Evolutionary conservation across 2,329 filamentous ascomycete genomes (phyloP), one percentile per base, ranked within the genome.

Genomic region (Sporothrix sp.): DNA sequence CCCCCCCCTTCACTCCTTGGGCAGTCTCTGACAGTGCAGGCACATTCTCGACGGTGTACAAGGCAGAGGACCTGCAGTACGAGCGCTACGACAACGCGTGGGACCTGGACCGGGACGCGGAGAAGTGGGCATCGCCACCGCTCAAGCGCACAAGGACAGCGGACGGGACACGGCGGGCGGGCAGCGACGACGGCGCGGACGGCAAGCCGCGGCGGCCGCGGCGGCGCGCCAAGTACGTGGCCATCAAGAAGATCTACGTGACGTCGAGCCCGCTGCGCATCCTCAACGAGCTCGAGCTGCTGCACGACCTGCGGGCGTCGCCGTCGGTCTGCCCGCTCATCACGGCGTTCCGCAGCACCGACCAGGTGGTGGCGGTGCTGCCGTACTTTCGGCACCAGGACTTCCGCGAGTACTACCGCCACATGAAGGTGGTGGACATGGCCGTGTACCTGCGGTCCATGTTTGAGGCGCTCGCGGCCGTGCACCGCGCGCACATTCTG

Each of bases 201-300:
- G 27, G 30, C 37, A 11, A 27, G 27, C 21, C 27, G n/a, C n/a
- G 10, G 32, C 33, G 16, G 13, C 47, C 27, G 14, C 65, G 65
- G 36, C 70, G 69, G 50, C 71, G 69, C 46, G 73, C 84, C 21
- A 87, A 85, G 63, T 97, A 84, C 62, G 94, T 98, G 55, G 93
- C 94, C 18, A 87, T 98, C 67, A 98, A 98, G 71, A 98, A 98
- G 71, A 98, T 98, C 59, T 98, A 98, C 66, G 93, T 97, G 57
- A 98, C 94, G 1, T 96, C 90, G 56, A 96, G 89, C 58, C 93
- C 93, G 0, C 76, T 83, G 25, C 86, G 93, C 40, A 97, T 98
- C 59, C 80, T 95, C 63, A 98, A 98, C 69, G 93, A 98, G 68
- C 81, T 98, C 16, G 91, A 97, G 60, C 76, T 98, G 20, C 79